phyloP scores from a whole-genome alignment of 1,284 basidiomycete genomes.

The Trichosporon faecale region DNA sequence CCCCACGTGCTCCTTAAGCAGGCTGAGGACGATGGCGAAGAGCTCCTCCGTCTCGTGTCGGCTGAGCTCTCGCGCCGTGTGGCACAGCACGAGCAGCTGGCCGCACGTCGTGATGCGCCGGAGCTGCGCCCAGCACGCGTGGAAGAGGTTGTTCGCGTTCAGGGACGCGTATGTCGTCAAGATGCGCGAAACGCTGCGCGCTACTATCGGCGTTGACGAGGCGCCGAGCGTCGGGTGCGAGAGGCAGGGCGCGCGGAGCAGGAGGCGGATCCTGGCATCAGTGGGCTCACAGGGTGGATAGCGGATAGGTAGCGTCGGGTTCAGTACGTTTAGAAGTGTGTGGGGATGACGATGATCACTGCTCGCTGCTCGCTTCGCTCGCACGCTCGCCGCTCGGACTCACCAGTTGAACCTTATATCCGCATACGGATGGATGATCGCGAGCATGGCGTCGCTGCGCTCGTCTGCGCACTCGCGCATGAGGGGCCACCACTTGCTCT shows the following conservation, averaged over 20 bases:
- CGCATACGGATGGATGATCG: constrained; percentile 25
- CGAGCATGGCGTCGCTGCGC: constrained; percentile 17
- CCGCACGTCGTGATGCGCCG: constrained; percentile 30
- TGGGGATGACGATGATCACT: too few species aligned
- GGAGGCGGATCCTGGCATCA: constrained; percentile 30
- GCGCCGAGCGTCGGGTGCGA: constrained; percentile 25
- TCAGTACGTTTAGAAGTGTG: too few species aligned
- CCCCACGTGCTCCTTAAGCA: constrained; percentile 21
- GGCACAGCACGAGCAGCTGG: constrained; percentile 32
- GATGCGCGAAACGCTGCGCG: constrained; percentile 28
- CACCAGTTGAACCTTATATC: constrained; percentile 34
- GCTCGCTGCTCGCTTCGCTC: too few species aligned
- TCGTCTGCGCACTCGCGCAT: constrained; percentile 24
- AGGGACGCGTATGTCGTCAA: constrained; percentile 30
- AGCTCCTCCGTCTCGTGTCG: constrained; percentile 27
- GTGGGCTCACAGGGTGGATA: background rate
- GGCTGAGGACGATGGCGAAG: constrained; percentile 19
- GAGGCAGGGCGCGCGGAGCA: constrained; percentile 27
- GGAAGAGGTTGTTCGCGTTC: constrained; percentile 21
- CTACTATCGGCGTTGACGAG: constrained; percentile 26
- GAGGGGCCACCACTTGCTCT: constrained; percentile 26
- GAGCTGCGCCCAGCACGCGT: constrained; percentile 32
- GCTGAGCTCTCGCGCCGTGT: constrained; percentile 25
- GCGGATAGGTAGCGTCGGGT: too few species aligned
- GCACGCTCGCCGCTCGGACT: constrained; percentile 12